Base-by-base conservation (phyloP, 768 basidiomycete species). In the Lactarius vividus region DNA sequence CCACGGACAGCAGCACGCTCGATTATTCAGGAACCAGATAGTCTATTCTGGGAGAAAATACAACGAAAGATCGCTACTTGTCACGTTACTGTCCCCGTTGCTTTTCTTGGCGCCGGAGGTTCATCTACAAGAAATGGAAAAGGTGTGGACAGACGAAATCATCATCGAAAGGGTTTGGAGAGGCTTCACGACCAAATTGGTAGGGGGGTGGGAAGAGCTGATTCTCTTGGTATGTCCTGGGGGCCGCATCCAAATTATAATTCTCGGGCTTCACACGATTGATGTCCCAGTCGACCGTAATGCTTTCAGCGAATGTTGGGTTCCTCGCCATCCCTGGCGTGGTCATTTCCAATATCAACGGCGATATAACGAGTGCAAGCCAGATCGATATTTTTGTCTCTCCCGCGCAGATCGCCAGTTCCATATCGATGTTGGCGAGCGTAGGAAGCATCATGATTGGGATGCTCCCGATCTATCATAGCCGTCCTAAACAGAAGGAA, bases 371-470 rank as follows among this genome's bases (percentile, higher is more conserved):
- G 28, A n/a, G n/a, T 10, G 16, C 26, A 55, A 55, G 10, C 16
- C 5, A 20, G 28, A 2, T 42, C 57, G 13, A 40, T 2, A 59
- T 37, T 7, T 57, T 46, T 46, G 9, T 46, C n/a, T 46, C 44
- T 46, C 7, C 44, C 3, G n/a, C 44, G n/a, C 44, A 46, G 69
- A 79, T 84, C 11, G 74, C 78, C 8, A 83, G 83, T 72, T 84
- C 83, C 62, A 61, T 81, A 8, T 85, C 84, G 0, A 78, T 81
- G 42, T 68, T 81, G 0, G 71, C 77, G 3, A 84, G 81, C 63
- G 74, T 83, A 20, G 83, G 82, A 4, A 77, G 79, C 55, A 81
- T 82, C 62, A 75, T 84, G 16, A 65, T 82, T 16, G 79, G 81
- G 1, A 74, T 84, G 28, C 70, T 83, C 10, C 77, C 84, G 6